Conservation (phyloP, 257 asterid genomes). For the Phtheirospermum japonicum region DNA sequence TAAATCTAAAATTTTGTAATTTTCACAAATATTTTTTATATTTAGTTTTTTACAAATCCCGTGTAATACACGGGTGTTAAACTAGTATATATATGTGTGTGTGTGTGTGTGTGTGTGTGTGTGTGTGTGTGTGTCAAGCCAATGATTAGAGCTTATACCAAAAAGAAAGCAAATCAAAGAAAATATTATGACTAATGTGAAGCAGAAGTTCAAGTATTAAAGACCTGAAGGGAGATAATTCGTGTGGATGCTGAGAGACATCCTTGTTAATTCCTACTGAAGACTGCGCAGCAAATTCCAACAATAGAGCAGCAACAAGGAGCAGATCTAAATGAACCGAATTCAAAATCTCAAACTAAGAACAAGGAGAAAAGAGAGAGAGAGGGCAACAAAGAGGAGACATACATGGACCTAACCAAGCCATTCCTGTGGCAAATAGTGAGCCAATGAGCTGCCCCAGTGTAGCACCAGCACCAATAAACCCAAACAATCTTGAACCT, state of each 20-base stretch:
- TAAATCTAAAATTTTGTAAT: too few species aligned
- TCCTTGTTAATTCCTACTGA: constrained; percentile 74
- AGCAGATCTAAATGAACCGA: constrained; percentile 67
- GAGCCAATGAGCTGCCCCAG: constrained; percentile 96
- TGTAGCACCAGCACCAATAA: constrained; percentile 99
- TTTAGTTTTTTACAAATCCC: too few species aligned
- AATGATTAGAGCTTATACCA: not conserved
- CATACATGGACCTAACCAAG: constrained; percentile 98
- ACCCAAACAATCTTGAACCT: constrained; percentile 99
- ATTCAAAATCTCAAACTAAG: constrained; percentile 24
- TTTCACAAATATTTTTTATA: too few species aligned
- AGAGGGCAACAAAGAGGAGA: constrained; percentile 25
- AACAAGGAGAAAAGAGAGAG: constrained; percentile 1
- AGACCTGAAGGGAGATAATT: constrained; percentile 69
- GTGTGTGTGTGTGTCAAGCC: not conserved
- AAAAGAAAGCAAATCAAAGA: not conserved
- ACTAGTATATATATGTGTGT: too few species aligned
- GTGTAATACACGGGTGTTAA: too few species aligned
- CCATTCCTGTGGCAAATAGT: constrained; percentile 89
- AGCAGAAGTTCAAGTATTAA: constrained; percentile 23
- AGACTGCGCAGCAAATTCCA: constrained; percentile 93
- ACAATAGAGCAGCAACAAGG: constrained; percentile 83
- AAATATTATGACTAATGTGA: constrained; percentile 5
- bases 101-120: too few species aligned
- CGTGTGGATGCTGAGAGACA: constrained; percentile 54